Conservation (phyloP, 2,329 filamentous ascomycete genomes). For the Fusarium subtropicale region DNA sequence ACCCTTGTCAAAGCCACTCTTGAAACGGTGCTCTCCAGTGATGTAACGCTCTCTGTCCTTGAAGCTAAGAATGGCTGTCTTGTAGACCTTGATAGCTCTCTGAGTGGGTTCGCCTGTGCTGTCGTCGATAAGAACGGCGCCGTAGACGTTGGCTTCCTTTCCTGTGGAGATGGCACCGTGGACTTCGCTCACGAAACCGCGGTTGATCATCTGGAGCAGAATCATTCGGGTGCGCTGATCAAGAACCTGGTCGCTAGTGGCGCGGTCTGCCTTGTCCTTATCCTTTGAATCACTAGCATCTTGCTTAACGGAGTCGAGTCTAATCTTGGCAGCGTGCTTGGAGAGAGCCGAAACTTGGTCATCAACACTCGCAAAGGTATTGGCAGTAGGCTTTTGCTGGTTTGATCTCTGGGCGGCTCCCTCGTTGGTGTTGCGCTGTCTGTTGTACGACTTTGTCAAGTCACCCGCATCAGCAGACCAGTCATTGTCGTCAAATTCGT, state of each 20-base stretch:
- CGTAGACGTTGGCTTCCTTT: slow-evolving; percentile 98
- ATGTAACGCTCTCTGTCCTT: slow-evolving; percentile 98
- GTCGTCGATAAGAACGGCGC: slow-evolving; percentile 76
- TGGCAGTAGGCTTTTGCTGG: slow-evolving; percentile 80
- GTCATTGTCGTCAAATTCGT: slow-evolving; percentile 73
- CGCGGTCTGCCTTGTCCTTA: slow-evolving; percentile 91
- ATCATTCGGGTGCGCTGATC: slow-evolving; percentile 97
- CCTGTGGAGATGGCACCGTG: slow-evolving; percentile 96
- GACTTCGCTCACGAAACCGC: slow-evolving; percentile 87
- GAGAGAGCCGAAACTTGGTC: slow-evolving; percentile 89
- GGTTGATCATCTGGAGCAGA: slow-evolving; percentile 94
- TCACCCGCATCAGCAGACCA: slow-evolving; percentile 71
- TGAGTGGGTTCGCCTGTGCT: slow-evolving; percentile 69
- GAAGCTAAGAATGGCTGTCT: slow-evolving; percentile 97
- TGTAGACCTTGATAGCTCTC: slow-evolving; percentile 97
- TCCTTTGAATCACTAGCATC: slow-evolving; percentile 60
- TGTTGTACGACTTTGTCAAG: slow-evolving; percentile 88
- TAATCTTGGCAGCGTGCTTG: slow-evolving; percentile 86
- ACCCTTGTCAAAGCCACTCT: slow-evolving; percentile 90
- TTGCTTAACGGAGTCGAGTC: slow-evolving; percentile 74
- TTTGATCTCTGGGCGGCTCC: slow-evolving; percentile 73
- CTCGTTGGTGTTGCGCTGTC: slow-evolving; percentile 75
- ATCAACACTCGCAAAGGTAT: slow-evolving; percentile 82
- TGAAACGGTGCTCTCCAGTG: slow-evolving; percentile 91
- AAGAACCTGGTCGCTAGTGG: slow-evolving; percentile 93